These are phyloP conservation scores for Cytospora piceae DNA, from an alignment of 2,329 filamentous ascomycete species.

Conservation along the genomic window DNA sequence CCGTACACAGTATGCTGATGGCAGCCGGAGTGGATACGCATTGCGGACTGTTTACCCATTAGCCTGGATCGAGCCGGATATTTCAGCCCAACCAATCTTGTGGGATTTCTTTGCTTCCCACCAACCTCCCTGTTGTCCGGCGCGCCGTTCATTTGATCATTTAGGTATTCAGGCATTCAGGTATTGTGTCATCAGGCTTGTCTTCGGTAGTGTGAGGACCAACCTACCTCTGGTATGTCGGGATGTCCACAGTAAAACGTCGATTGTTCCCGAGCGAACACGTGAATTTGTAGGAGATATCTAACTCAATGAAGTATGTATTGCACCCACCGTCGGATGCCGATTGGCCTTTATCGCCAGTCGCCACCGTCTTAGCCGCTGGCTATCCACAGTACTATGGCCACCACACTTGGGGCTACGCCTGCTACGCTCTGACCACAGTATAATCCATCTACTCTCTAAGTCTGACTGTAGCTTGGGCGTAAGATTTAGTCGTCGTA, in stretches of 20 bases:
- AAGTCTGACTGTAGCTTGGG: neutral
- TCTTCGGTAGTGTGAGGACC: neutral
- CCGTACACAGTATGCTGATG: neutral
- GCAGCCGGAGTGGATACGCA: slow-evolving; percentile 16
- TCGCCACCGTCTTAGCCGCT: neutral
- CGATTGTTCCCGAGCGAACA: neutral
- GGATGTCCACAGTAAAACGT: neutral
- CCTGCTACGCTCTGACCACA: neutral
- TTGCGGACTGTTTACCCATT: slow-evolving; percentile 21
- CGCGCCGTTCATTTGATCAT: neutral
- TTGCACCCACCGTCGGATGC: neutral
- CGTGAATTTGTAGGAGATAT: neutral
- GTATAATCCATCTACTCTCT: neutral
- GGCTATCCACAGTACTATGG: neutral
- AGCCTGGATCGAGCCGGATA: slow-evolving; percentile 20
- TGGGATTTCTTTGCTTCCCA: slow-evolving; percentile 10
- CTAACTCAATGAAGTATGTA: too few relatives aligned
- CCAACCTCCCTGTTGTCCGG: neutral
- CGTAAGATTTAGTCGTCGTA: neutral
- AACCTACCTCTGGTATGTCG: neutral
- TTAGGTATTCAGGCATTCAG: neutral
- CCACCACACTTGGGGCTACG: neutral
- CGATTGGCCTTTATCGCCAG: neutral
- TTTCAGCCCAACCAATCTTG: slow-evolving; percentile 25
- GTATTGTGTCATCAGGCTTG: neutral